A percentile compares a stretch with the other conserved stretches of the same genome.
Conservation (phyloP, 2,329 filamentous ascomycete genomes). For the Westerdykella aurantiaca region DNA sequence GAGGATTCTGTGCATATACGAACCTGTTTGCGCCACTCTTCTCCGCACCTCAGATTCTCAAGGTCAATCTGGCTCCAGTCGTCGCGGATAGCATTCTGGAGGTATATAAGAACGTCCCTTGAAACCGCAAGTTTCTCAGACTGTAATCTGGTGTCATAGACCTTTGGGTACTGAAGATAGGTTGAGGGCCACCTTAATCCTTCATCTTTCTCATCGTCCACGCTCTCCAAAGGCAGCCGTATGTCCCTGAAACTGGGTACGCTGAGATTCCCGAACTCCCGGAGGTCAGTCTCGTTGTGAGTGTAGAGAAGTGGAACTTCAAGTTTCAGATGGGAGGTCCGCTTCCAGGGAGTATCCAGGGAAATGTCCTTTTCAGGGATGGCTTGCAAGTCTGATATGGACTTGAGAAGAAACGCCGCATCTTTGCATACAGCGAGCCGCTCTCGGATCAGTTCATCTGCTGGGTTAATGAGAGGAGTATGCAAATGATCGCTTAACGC, state of each 20-base stretch:
- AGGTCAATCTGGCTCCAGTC: slow-evolving; percentile 15
- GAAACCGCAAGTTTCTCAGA: slow-evolving; percentile 38
- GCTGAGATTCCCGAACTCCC: slow-evolving; percentile 28
- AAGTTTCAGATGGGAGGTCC: slow-evolving; percentile 33
- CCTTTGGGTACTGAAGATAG: slow-evolving; percentile 24
- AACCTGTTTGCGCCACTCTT: too few species aligned
- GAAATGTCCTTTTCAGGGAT: not conserved
- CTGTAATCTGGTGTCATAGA: slow-evolving; percentile 17
- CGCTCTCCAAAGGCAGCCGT: slow-evolving; percentile 30
- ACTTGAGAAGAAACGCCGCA: slow-evolving; percentile 23
- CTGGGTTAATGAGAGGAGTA: slow-evolving; percentile 8
- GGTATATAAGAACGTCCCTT: slow-evolving; percentile 28
- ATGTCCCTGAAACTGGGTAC: slow-evolving; percentile 25
- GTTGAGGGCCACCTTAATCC: slow-evolving; percentile 38
- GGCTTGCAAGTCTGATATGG: slow-evolving; percentile 8
- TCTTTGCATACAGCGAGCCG: slow-evolving; percentile 25
- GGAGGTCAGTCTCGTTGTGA: slow-evolving; percentile 43
- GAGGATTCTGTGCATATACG: too few species aligned
- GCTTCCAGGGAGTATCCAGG: slow-evolving; percentile 9
- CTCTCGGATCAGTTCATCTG: slow-evolving; percentile 18
- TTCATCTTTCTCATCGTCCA: slow-evolving; percentile 40
- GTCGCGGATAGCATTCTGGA: slow-evolving; percentile 33
- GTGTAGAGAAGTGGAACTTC: slow-evolving; percentile 44
- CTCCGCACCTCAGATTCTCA: slow-evolving; percentile 12
- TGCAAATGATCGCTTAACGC: slow-evolving; percentile 18